These are phyloP conservation scores for Suzukiozyma palmioleophila DNA, from an alignment of 1,139 yeast species.

Conservation along the genomic window DNA sequence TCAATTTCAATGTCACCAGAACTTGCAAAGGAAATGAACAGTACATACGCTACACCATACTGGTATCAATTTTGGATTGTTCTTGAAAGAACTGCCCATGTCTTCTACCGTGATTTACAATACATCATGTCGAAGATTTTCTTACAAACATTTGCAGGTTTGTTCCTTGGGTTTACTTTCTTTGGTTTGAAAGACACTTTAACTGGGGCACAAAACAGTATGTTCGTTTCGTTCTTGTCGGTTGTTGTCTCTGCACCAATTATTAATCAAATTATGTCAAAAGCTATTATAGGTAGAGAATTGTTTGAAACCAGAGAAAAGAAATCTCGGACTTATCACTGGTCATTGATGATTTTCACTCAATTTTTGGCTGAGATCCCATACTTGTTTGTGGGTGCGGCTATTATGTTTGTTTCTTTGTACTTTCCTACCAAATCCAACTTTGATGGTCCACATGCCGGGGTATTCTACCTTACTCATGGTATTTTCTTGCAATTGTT, in stretches of 20 bases:
- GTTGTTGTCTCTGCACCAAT: conserved; percentile 49
- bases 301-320: conserved; percentile 61
- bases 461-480: conserved; percentile 47
- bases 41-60: conserved; percentile 34
- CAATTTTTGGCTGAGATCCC: conserved; percentile 54
- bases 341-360: conserved; percentile 51
- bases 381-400: conserved; percentile 48
- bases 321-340: conserved; percentile 61
- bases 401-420: conserved; percentile 48
- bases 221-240: conserved; percentile 49
- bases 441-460: conserved; percentile 47
- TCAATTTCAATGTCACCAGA: conserved; percentile 4
- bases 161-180: conserved; percentile 53
- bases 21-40: conserved; percentile 9
- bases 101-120: conserved; percentile 42
- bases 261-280: conserved; percentile 33
- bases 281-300: conserved; percentile 51
- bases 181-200: conserved; percentile 34
- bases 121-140: conserved; percentile 40
- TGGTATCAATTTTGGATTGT: conserved; percentile 32
- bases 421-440: conserved; percentile 57
- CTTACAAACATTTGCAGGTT: conserved; percentile 43
- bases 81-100: conserved; percentile 25
- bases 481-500: conserved; percentile 52
- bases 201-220: conserved; percentile 48